These are phyloP conservation scores for Claviceps maximensis DNA, from an alignment of 2,329 filamentous ascomycete genomes.

Conservation along the genomic window DNA sequence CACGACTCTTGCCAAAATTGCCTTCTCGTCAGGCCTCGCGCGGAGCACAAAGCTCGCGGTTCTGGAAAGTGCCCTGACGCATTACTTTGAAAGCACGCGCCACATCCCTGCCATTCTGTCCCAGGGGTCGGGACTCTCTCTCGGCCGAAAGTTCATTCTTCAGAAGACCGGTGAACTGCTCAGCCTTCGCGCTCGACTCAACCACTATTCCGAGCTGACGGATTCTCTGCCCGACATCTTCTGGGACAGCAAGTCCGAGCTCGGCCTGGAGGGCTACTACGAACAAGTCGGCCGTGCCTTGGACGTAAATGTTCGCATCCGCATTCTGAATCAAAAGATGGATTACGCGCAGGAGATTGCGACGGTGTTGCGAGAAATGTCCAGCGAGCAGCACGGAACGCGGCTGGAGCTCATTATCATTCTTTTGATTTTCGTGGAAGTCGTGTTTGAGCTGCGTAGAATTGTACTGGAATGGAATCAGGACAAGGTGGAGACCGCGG, in stretches of 20 bases:
- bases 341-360: slow-evolving; percentile 96
- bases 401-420: slow-evolving; percentile 95
- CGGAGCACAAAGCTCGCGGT: slow-evolving; percentile 89
- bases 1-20: slow-evolving; percentile 77
- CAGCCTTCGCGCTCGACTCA: slow-evolving; percentile 78
- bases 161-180: slow-evolving; percentile 89
- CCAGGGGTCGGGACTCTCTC: slow-evolving; percentile 34
- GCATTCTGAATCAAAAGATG: slow-evolving; percentile 89
- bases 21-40: slow-evolving; percentile 88
- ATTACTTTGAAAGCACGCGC: slow-evolving; percentile 79
- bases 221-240: slow-evolving; percentile 92
- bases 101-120: slow-evolving; percentile 69
- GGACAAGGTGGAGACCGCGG: slow-evolving; percentile 17
- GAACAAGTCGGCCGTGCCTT: slow-evolving; percentile 82
- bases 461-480: slow-evolving; percentile 50
- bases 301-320: slow-evolving; percentile 84
- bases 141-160: slow-evolving; percentile 62
- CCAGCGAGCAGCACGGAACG: slow-evolving; percentile 81
- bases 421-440: slow-evolving; percentile 80
- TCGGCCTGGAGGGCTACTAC: slow-evolving; percentile 88
- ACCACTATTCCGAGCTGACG: slow-evolving; percentile 92
- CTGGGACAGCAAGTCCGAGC: slow-evolving; percentile 83
- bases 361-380: slow-evolving; percentile 70
- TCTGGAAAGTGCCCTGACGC: slow-evolving; percentile 66
- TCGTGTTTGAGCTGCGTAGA: slow-evolving; percentile 69